phyloP scores from a whole-genome alignment of 2,329 filamentous ascomycete genomes.

The Aspergillus sp. region DNA sequence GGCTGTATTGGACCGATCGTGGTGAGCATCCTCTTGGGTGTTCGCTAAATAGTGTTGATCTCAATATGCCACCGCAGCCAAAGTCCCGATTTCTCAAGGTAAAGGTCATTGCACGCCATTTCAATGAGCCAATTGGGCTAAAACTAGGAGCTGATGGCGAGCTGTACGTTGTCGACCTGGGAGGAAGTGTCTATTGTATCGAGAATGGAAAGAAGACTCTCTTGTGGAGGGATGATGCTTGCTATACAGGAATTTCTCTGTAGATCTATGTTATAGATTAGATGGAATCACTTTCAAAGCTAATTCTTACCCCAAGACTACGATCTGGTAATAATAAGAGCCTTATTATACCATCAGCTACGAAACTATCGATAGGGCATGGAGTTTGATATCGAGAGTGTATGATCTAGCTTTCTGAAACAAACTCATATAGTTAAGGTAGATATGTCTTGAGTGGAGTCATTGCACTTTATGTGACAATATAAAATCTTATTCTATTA shows the following conservation, averaged over 20 bases:
- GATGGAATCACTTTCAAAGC: not conserved
- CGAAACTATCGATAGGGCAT: too few relatives aligned
- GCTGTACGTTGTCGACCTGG: slow-evolving; percentile 32
- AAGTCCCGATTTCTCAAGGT: not conserved
- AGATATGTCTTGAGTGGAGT: too few relatives aligned
- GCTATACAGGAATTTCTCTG: slow-evolving; percentile 26
- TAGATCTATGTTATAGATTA: not conserved
- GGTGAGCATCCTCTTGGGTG: slow-evolving; percentile 62
- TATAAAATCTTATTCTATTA: too few relatives aligned
- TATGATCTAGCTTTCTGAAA: too few relatives aligned
- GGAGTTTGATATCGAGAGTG: too few relatives aligned
- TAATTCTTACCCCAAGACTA: too few relatives aligned
- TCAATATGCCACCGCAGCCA: slow-evolving; percentile 16
- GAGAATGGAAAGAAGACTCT: slow-evolving; percentile 26
- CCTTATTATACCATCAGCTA: too few relatives aligned
- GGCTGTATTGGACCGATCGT: slow-evolving; percentile 65
- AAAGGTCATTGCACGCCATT: slow-evolving; percentile 27
- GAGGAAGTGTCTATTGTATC: slow-evolving; percentile 31
- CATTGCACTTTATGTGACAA: too few relatives aligned
- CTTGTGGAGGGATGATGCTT: slow-evolving; percentile 24
- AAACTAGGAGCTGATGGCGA: slow-evolving; percentile 26
- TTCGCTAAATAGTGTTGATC: slow-evolving; percentile 51
- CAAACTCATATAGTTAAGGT: too few relatives aligned
- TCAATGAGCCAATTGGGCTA: slow-evolving; percentile 35
- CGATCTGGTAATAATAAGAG: too few relatives aligned